Percentiles rank a stretch among this genome's conserved stretches.
These are phyloP conservation scores for Hemileia vastatrix DNA, from an alignment of 1,284 basidiomycete genomes.

Conservation along the genomic window DNA sequence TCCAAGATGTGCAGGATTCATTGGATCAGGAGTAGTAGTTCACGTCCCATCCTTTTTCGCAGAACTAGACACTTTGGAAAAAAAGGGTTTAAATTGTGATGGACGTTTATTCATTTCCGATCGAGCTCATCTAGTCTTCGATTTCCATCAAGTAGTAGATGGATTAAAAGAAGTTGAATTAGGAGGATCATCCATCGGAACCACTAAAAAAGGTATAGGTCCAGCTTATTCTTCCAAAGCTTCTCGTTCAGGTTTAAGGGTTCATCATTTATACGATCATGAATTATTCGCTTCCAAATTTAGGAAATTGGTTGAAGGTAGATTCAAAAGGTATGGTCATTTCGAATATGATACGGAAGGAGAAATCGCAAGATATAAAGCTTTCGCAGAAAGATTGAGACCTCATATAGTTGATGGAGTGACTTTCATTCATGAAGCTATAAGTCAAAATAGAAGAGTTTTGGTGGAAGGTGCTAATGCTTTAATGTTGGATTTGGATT, in stretches of 20 bases:
- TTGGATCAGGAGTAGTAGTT: constrained; percentile 88
- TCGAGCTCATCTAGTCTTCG: constrained; percentile 91
- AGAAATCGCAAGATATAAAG: constrained; percentile 86
- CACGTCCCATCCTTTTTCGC: constrained; percentile 91
- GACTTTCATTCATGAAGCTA: constrained; percentile 69
- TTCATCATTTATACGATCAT: constrained; percentile 90
- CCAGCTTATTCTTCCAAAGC: constrained; percentile 97
- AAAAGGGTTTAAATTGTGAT: constrained; percentile 83
- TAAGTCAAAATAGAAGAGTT: constrained; percentile 62
- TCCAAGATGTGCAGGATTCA: constrained; percentile 71
- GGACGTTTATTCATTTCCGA: constrained; percentile 85
- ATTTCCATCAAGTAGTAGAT: constrained; percentile 99
- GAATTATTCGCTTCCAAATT: constrained; percentile 82
- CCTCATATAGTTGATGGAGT: constrained; percentile 86
- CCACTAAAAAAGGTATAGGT: constrained; percentile 95
- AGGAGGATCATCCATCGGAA: constrained; percentile 87
- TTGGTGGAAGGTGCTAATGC: constrained; percentile 97
- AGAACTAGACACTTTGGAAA: constrained; percentile 76
- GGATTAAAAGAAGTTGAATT: constrained; percentile 96
- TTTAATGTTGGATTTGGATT: constrained; percentile 95
- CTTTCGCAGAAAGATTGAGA: constrained; percentile 71
- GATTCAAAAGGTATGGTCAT: constrained; percentile 95
- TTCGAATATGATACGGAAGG: constrained; percentile 98
- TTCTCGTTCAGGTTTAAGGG: constrained; percentile 83
- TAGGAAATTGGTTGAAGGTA: constrained; percentile 86